Conservation (phyloP, 768 basidiomycete genomes). For the Porpolomopsis calyptriformis region DNA sequence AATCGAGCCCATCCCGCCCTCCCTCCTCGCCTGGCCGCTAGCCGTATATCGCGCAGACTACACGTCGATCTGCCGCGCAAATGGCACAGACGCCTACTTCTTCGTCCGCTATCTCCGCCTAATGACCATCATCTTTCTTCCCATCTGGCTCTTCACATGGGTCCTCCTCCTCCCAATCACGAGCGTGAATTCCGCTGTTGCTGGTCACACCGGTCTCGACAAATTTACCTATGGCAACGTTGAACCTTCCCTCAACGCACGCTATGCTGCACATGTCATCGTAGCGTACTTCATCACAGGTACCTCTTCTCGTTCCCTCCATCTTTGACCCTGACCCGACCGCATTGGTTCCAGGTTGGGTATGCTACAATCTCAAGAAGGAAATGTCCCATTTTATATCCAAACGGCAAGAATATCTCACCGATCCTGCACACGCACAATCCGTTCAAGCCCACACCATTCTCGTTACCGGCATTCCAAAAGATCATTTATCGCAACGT, state of each 20-base stretch:
- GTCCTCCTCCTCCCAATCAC: slow-evolving; percentile 69
- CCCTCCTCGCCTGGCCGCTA: slow-evolving; percentile 55
- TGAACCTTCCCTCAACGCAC: slow-evolving; percentile 29
- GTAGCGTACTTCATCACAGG: slow-evolving; percentile 71
- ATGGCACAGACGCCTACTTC: slow-evolving; percentile 88
- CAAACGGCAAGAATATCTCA: slow-evolving; percentile 73
- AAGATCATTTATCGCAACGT: slow-evolving; percentile 60
- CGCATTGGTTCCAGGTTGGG: slow-evolving; percentile 82
- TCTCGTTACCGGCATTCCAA: slow-evolving; percentile 82
- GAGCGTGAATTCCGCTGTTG: slow-evolving; percentile 38
- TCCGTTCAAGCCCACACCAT: slow-evolving; percentile 85
- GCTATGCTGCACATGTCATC: slow-evolving; percentile 74
- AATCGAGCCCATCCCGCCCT: slow-evolving; percentile 37
- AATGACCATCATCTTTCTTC: slow-evolving; percentile 72
- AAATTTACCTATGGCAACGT: slow-evolving; percentile 80
- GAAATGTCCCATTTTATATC: slow-evolving; percentile 78
- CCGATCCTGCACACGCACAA: slow-evolving; percentile 59
- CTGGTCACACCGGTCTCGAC: slow-evolving; percentile 47
- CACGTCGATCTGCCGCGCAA: slow-evolving; percentile 48
- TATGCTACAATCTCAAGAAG: slow-evolving; percentile 66
- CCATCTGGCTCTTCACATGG: slow-evolving; percentile 92
- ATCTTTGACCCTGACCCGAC: background rate
- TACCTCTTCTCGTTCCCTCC: slow-evolving; percentile 26
- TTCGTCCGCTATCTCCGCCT: slow-evolving; percentile 85
- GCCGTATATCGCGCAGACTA: slow-evolving; percentile 55